phyloP scores from a whole-genome alignment of 495 filamentous ascomycete species.

The Terfezia boudieri region DNA sequence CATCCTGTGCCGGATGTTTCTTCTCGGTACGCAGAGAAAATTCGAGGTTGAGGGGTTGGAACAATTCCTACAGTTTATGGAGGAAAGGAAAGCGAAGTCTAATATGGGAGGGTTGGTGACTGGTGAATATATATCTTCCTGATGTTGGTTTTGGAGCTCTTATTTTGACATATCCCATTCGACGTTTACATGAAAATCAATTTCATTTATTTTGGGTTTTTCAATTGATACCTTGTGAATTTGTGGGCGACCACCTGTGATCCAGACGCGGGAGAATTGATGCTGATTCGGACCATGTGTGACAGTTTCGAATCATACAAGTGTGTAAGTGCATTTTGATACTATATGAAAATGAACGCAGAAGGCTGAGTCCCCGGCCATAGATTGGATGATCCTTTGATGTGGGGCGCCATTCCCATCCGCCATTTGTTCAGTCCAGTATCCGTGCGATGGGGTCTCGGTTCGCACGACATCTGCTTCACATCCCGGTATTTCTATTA shows the following conservation, averaged over 20 bases:
- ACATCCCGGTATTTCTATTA: constrained; percentile 32
- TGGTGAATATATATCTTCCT: constrained; percentile 21
- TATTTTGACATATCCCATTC: neutral
- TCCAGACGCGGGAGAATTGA: neutral
- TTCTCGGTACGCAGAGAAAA: constrained; percentile 7
- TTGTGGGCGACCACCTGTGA: neutral
- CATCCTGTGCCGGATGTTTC: constrained; percentile 8
- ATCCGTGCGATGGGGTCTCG: constrained; percentile 67
- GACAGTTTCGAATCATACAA: constrained; percentile 85
- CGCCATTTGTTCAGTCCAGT: constrained; percentile 42
- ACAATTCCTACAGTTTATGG: constrained; percentile 35
- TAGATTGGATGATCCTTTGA: constrained; percentile 81
- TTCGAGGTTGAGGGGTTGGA: constrained; percentile 36
- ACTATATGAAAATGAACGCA: neutral
- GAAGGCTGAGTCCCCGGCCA: neutral
- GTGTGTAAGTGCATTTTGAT: constrained; percentile 49
- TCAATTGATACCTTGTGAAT: neutral
- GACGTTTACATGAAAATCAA: neutral
- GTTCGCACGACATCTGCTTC: constrained; percentile 86
- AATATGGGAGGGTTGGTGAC: constrained; percentile 39
- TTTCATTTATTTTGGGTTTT: neutral
- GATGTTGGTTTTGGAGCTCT: neutral
- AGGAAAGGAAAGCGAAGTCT: constrained; percentile 25
- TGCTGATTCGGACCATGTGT: neutral
- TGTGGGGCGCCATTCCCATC: constrained; percentile 72